phyloP scores from a whole-genome alignment of 176 grass and related monocot species.

The Eragrostis nindensis region DNA sequence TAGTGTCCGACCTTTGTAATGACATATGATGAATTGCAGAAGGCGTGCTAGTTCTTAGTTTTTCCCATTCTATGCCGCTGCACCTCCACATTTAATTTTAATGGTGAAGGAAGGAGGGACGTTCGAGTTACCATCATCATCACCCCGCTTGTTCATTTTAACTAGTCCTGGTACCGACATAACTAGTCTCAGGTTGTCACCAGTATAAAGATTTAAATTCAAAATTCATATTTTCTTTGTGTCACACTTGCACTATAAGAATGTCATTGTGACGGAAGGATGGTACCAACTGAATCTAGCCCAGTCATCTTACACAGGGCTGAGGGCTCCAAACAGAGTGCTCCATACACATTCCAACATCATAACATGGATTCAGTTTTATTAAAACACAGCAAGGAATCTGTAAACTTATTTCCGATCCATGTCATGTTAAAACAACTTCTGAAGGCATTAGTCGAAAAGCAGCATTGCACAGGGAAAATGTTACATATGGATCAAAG shows the following conservation, averaged over 20 bases:
- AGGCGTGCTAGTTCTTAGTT: too few species aligned
- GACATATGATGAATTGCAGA: too few species aligned
- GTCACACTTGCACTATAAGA: neutral
- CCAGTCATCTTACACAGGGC: neutral
- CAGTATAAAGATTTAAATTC: neutral
- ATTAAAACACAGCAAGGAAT: neutral
- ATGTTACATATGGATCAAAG: neutral
- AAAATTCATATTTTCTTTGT: neutral
- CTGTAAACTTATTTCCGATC: neutral
- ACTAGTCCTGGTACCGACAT: neutral
- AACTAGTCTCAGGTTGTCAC: neutral
- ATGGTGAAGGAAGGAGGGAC: too few species aligned
- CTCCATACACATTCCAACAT: too few species aligned
- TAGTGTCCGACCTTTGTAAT: too few species aligned
- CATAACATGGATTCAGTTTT: neutral
- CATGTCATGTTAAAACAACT: too few species aligned
- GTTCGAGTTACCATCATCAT: too few species aligned
- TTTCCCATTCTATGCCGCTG: too few species aligned
- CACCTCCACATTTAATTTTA: too few species aligned
- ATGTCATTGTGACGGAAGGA: neutral
- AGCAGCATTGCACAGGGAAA: neutral
- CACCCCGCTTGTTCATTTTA: too few species aligned
- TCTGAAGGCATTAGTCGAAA: neutral
- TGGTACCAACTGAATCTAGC: neutral
- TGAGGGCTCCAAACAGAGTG: neutral